Base-by-base conservation (phyloP, 148 eudicot species). In the Rheum nobile region DNA sequence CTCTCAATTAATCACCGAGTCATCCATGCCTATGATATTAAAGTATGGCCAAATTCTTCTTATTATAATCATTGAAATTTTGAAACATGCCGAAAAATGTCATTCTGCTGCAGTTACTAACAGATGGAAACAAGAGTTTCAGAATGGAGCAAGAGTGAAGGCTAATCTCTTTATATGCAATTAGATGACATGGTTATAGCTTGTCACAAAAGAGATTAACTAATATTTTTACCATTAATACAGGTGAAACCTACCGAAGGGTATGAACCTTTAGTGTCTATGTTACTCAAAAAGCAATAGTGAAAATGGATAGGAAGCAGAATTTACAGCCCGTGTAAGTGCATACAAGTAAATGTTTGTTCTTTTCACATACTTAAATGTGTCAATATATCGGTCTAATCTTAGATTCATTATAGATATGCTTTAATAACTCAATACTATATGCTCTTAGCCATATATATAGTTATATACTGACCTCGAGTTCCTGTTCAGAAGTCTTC, bases 401-500 rank as follows among this genome's bases (percentile, higher is more conserved):
- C 73, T 71, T 39, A 39, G 14, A 71, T 13, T 14, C 17, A 12
- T 21, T 43, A 41, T n/a, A n/a, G n/a, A n/a, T n/a, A n/a, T n/a
- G n/a, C n/a, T n/a, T n/a, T n/a, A n/a, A n/a, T n/a, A n/a, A n/a
- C n/a, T n/a, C n/a, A n/a, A n/a, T n/a, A n/a, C n/a, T n/a, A n/a
- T 71, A 39, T 38, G 4, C 28, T 43, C 6, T 9, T 39, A 9
- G 35, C 29, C n/a, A 71, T 17, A 19, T 32, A 21, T 38, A 67
- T 38, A 71, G 43, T 35, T 68, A 39, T 68, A 22, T 19, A 80
- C 85, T 72, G 75, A 92, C 98, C 98, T 87, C 85, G 69, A 92
- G 93, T 73, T 90, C 90, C 76, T 79, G 82, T 80, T 92, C 98
- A 57, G 86, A 81, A 72, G 73, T 75, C 83, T 89, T 92, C 74